Percentiles rank a stretch among this genome's conserved stretches.
phyloP scores from a whole-genome alignment of 1,284 basidiomycete species.

The Tilletia indica region DNA sequence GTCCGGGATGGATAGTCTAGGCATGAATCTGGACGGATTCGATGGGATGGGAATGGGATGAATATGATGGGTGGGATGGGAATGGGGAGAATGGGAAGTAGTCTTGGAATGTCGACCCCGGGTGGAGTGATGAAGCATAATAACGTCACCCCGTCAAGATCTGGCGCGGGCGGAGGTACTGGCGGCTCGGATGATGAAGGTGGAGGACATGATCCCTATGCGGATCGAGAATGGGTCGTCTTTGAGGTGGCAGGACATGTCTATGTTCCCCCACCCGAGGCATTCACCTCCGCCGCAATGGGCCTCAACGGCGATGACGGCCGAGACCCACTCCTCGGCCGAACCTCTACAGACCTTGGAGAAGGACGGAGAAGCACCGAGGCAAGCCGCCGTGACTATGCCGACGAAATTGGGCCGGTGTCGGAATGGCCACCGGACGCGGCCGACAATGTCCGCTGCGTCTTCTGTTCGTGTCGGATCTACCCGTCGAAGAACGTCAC shows the following conservation, averaged over 20 bases:
- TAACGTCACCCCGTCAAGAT: background rate
- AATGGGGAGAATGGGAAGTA: background rate
- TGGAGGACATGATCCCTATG: slow-evolving; percentile 13
- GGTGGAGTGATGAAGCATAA: slow-evolving; percentile 3
- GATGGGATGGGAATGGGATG: background rate
- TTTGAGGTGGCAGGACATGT: slow-evolving; percentile 48
- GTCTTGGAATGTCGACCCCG: background rate
- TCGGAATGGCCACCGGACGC: slow-evolving; percentile 18
- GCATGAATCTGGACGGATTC: background rate
- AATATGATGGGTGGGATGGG: slow-evolving; percentile 1
- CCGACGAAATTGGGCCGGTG: slow-evolving; percentile 28
- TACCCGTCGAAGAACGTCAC: slow-evolving; percentile 48
- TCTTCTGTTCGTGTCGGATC: slow-evolving; percentile 45
- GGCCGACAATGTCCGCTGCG: slow-evolving; percentile 31
- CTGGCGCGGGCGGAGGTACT: slow-evolving; percentile 25
- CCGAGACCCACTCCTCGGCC: slow-evolving; percentile 18
- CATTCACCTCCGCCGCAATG: background rate
- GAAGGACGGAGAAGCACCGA: slow-evolving; percentile 19
- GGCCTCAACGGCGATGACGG: slow-evolving; percentile 21
- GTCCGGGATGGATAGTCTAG: background rate
- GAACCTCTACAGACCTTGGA: slow-evolving; percentile 7
- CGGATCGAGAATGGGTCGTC: slow-evolving; percentile 34
- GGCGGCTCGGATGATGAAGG: slow-evolving; percentile 8
- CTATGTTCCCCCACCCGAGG: slow-evolving; percentile 38
- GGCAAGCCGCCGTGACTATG: slow-evolving; percentile 19